Evolutionary conservation across 2,329 filamentous ascomycete species (phyloP), one percentile per base, ranked within the genome.

Genomic region (Sclerotinia spermophila): DNA sequence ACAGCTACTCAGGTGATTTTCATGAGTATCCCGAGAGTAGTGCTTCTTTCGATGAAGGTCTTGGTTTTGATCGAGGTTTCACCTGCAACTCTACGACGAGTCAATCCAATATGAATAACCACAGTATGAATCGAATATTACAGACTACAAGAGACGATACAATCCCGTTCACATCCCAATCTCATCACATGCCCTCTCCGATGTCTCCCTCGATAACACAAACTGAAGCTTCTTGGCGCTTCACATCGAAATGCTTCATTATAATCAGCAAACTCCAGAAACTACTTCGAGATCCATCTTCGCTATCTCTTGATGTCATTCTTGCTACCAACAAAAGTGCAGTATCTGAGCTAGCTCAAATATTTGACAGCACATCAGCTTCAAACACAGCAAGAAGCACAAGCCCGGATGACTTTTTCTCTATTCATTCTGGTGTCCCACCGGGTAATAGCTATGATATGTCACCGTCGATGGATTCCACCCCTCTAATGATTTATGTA

Each of bases 261-360:
- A 68, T 68, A 27, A 60, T 61, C 2, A 48, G 55, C 40, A 68
- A 68, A 48, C 67, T 68, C 19, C 67, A 61, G 1, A 68, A 61
- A 21, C 33, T 68, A n/a, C 55, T 60, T 59, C 53, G 55, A n/a
- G 38, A 58, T 58, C 38, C n/a, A 44, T 68, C 67, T 5, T 61
- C 67, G 3, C 40, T 61, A 2, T 68, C 67, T 21, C 67, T 68
- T 17, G 67, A 68, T 27, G 51, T 68, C 7, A 68, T 68, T 3
- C 40, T 68, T 30, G 55, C 67, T 11, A 68, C 55, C 30, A 68
- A 68, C 17, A 68, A 68, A 48, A 61, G 38, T 13, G 67, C 56
- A 27, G 33, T 68, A 8, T 60, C 67, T 13, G 55, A 68, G 24
- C 55, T 68, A 13, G n/a, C 19, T 19, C 53, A 60, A 15, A 60